Base-by-base conservation (phyloP, 116 monocot species). In the Phalaenopsis hybrid region DNA sequence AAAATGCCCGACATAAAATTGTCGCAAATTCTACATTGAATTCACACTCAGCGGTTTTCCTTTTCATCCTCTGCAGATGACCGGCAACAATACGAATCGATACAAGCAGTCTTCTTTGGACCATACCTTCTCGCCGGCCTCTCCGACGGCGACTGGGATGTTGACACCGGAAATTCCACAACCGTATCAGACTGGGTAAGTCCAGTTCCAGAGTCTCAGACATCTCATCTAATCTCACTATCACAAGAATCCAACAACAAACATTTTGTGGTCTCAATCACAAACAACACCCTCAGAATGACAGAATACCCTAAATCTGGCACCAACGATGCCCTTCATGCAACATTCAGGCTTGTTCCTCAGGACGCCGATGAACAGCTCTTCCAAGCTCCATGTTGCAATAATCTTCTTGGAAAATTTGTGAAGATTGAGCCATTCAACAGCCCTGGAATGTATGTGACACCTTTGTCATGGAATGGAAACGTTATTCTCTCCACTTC, bases 81-180 rank as follows among this genome's bases (percentile, higher is more conserved):
- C 69, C 86, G 99, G 17, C 78, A 86, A 21, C 87, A 87, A 80
- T 95, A 88, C 65, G 88, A 85, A 31, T 92, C 92, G 1, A 79
- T 95, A 28, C 86, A 95, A 59, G 93, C 92, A 61, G 79, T 95
- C 28, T 85, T 99, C 31, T 99, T 91, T 48, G 99, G 95, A 7
- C 95, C 93, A 6, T 95, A 93, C 84, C 84, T 95, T 74, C 95
- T 99, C 18, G 95, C 87, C 9, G 99, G 99, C 33, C 79, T 99
- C 25, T 88, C 89, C 12, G 83, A 51, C 2, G 88, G 87, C 18
- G 95, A 93, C 49, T 99, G 99, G 99, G 83, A 93, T 59, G 79
- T 94, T 4, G 69, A 87, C 6, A 34, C 85, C 0, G 78, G 79
- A 70, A 89, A 88, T 68, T 85, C 82, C 44, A 86, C 78, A 44